Percentiles rank a stretch among this genome's conserved stretches.
These are phyloP conservation scores for Penicillium sp. DNA, from an alignment of 2,329 filamentous ascomycete genomes.

Conservation along the genomic window DNA sequence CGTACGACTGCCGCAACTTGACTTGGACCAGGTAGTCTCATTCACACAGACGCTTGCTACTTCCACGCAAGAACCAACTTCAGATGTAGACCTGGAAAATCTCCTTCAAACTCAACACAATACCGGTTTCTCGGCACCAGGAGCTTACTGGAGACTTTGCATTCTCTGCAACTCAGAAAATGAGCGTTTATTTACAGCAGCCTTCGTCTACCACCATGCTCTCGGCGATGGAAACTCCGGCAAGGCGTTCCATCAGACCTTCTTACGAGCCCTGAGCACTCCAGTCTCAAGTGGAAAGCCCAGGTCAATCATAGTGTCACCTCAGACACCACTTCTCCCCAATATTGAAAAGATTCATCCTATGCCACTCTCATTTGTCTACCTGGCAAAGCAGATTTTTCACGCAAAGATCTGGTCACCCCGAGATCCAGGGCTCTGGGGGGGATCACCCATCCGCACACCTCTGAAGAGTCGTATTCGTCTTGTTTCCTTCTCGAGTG, in stretches of 20 bases:
- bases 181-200: slow-evolving; percentile 36
- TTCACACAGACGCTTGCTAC: slow-evolving; percentile 25
- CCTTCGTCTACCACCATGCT: slow-evolving; percentile 47
- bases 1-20: slow-evolving; percentile 40
- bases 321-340: slow-evolving; percentile 33
- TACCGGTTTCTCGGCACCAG: slow-evolving; percentile 30
- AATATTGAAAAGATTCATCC: slow-evolving; percentile 40
- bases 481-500: slow-evolving; percentile 30
- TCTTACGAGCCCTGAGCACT: slow-evolving; percentile 34
- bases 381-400: slow-evolving; percentile 32
- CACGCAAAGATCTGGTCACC: slow-evolving; percentile 29
- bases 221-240: slow-evolving; percentile 45
- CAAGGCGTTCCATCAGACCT: slow-evolving; percentile 42
- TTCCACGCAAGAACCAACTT: slow-evolving; percentile 13
- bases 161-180: slow-evolving; percentile 30
- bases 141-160: slow-evolving; percentile 44
- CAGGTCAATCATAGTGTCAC: slow-evolving; percentile 20
- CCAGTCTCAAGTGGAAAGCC: slow-evolving; percentile 11
- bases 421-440: slow-evolving; percentile 32
- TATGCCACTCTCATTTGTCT: slow-evolving; percentile 35
- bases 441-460: slow-evolving; percentile 26
- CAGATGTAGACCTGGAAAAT: slow-evolving; percentile 40
- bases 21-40: slow-evolving; percentile 36
- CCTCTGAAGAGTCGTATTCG: slow-evolving; percentile 26
- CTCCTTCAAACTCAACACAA: slow-evolving; percentile 42